These are phyloP conservation scores for Silene coronaria DNA, from an alignment of 179 eudicot species.

Conservation along the genomic window DNA sequence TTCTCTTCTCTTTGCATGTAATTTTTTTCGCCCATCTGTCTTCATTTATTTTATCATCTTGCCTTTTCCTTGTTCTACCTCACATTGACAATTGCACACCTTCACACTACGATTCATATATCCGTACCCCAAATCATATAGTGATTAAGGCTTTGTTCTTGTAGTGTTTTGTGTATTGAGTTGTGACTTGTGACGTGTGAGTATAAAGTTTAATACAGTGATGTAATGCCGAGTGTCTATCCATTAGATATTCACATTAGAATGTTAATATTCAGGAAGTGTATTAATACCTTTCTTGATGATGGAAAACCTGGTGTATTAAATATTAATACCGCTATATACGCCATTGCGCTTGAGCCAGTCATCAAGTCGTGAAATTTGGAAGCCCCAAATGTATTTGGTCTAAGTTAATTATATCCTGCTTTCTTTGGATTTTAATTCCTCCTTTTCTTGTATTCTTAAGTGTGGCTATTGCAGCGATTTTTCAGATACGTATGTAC, in stretches of 20 bases:
- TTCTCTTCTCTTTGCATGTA: too few species aligned
- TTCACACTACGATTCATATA: too few species aligned
- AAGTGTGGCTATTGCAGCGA: slow-evolving; percentile 49
- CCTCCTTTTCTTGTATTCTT: slow-evolving; percentile 9
- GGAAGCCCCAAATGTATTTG: slow-evolving; percentile 1
- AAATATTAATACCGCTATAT: slow-evolving; percentile 71
- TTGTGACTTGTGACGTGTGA: not conserved
- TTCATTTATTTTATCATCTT: too few species aligned
- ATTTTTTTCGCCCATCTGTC: too few species aligned
- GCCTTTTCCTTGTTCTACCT: too few species aligned
- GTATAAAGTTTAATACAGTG: not conserved
- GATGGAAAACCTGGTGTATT: slow-evolving; percentile 58
- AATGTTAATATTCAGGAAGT: slow-evolving; percentile 49
- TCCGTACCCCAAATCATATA: too few species aligned
- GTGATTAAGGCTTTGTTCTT: too few species aligned
- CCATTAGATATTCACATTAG: not conserved
- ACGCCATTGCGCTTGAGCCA: slow-evolving; percentile 79
- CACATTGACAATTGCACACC: too few species aligned
- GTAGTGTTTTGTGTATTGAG: too few species aligned
- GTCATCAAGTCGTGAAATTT: slow-evolving; percentile 61
- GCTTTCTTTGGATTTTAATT: not conserved
- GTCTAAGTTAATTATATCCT: not conserved
- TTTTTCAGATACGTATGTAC: slow-evolving; percentile 96
- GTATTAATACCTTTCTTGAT: slow-evolving; percentile 52
- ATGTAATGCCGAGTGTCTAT: not conserved